Evolutionary conservation across 257 asterid genomes (phyloP).

Genomic region (Nemophila menziesii): DNA sequence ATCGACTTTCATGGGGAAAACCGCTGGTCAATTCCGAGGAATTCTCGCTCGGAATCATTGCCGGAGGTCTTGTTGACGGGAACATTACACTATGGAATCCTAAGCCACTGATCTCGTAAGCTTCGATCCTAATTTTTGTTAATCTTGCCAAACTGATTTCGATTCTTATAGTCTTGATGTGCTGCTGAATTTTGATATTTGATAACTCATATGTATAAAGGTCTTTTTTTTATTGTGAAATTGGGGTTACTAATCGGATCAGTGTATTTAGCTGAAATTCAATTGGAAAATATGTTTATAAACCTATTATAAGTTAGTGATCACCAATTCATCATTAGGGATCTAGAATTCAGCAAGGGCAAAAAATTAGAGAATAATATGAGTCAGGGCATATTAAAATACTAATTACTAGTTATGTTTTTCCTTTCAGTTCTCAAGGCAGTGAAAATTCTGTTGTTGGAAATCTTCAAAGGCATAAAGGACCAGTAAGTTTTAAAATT

Average conservation of each 20-base stretch:
- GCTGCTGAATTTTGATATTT: neutral
- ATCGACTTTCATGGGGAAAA: constrained; percentile 64
- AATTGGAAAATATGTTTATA: neutral
- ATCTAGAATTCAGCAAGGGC: no score
- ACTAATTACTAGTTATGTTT: neutral
- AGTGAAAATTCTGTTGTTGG: constrained; percentile 54
- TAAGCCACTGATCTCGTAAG: constrained; percentile 49
- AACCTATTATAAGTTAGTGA: no score
- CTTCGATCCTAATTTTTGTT: neutral
- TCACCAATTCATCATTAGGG: no score
- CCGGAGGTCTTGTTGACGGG: constrained; percentile 83
- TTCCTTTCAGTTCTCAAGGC: constrained; percentile 32
- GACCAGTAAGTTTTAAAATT: constrained; percentile 60
- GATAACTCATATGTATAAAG: neutral
- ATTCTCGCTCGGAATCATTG: constrained; percentile 52
- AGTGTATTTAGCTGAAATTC: neutral
- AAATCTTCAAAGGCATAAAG: constrained; percentile 67
- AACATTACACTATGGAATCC: constrained; percentile 79
- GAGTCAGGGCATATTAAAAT: neutral
- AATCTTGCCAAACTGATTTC: neutral
- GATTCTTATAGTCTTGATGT: neutral
- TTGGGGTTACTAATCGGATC: neutral
- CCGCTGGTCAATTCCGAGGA: constrained; percentile 41
- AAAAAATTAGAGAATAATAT: no score
- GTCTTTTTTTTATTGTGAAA: neutral